These are phyloP conservation scores for Nicotiana rustica DNA, from an alignment of 305 asterid species.

Conservation along the genomic window DNA sequence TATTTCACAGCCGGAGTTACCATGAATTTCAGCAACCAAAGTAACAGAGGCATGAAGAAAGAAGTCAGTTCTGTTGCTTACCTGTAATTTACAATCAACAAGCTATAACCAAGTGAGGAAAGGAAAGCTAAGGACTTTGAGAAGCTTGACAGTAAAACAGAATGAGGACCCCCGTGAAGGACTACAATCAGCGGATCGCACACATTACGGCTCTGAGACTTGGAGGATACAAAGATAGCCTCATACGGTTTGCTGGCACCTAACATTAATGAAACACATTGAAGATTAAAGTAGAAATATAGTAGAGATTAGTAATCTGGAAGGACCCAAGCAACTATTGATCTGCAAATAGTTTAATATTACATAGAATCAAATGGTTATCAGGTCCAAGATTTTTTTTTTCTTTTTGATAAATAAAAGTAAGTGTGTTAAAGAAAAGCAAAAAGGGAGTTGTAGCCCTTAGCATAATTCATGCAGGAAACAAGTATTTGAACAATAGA, in stretches of 20 bases:
- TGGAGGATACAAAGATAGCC: constrained; percentile 88
- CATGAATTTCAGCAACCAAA: neutral
- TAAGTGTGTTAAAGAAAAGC: neutral
- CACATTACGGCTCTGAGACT: constrained; percentile 52
- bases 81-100: constrained; percentile 96
- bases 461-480: neutral
- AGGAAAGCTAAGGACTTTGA: constrained; percentile 87
- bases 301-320: too few species aligned
- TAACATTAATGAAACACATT: constrained; percentile 42
- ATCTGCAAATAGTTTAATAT: neutral
- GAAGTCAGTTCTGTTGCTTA: constrained; percentile 38
- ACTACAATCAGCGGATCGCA: constrained; percentile 76
- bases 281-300: constrained; percentile 16
- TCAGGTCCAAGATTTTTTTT: neutral
- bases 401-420: neutral
- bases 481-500: neutral
- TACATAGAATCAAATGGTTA: neutral
- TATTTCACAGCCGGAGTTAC: neutral
- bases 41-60: neutral
- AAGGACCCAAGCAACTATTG: too few species aligned
- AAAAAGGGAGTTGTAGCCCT: neutral
- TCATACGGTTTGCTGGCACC: constrained; percentile 91
- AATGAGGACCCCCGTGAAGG: constrained; percentile 97
- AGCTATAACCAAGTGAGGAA: constrained; percentile 80
- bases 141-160: constrained; percentile 70